Evolutionary conservation across 768 basidiomycete genomes (phyloP).

Genomic region (Tephrocybe sp.): DNA sequence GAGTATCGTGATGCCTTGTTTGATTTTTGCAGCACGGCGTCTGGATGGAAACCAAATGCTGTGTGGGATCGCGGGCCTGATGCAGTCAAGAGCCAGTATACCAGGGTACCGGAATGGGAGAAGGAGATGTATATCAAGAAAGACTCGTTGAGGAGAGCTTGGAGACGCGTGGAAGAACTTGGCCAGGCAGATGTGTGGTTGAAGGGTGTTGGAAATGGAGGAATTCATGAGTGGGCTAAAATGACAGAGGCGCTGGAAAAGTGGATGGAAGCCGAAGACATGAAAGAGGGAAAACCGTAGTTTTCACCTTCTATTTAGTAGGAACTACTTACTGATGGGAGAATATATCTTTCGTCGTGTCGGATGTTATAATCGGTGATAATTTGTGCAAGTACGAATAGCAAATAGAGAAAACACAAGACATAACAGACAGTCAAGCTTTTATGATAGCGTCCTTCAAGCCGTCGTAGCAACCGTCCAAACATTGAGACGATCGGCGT

Average conservation of each 20-base stretch:
- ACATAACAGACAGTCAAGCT: background rate
- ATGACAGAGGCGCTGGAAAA: constrained; percentile 33
- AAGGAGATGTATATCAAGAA: constrained; percentile 53
- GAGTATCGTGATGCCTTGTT: constrained; percentile 64
- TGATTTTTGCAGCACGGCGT: constrained; percentile 38
- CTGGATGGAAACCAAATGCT: constrained; percentile 1
- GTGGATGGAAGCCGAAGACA: constrained; percentile 26
- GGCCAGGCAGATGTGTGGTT: constrained; percentile 65
- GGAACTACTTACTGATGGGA: too few relatives aligned
- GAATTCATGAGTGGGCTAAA: constrained; percentile 61
- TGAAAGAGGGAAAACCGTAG: too few relatives aligned
- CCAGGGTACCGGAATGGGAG: constrained; percentile 54
- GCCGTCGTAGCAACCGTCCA: background rate
- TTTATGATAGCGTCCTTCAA: background rate
- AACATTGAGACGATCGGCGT: constrained; percentile 8
- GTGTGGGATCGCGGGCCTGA: constrained; percentile 3
- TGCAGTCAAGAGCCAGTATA: constrained; percentile 6
- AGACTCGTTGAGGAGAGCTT: constrained; percentile 47
- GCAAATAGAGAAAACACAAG: too few relatives aligned
- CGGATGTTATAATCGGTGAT: too few relatives aligned
- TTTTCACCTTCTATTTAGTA: too few relatives aligned
- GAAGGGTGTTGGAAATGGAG: constrained; percentile 58
- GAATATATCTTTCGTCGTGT: too few relatives aligned
- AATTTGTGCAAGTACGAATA: too few relatives aligned
- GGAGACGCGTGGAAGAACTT: constrained; percentile 55